Evolutionary conservation across 371 early-diverging fungal genomes (phyloP).

Genomic region (Syncephalis fuscata): DNA sequence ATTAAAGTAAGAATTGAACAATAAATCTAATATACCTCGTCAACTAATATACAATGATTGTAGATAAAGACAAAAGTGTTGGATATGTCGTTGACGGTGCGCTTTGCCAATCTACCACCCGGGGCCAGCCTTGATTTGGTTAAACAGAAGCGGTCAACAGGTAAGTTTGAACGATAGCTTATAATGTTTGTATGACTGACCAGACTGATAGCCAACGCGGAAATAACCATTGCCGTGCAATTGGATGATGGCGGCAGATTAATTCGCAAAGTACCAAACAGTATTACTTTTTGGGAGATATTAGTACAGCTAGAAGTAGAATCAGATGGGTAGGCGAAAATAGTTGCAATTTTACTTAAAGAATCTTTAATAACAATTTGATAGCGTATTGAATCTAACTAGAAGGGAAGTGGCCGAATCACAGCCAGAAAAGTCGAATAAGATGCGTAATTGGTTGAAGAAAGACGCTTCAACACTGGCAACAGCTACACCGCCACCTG

Average conservation of each 20-base stretch:
- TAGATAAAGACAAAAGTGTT: conserved; percentile 19
- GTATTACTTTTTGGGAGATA: conserved; percentile 6
- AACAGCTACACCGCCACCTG: background rate
- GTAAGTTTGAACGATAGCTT: conserved; percentile 8
- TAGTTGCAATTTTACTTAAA: background rate
- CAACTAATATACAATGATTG: too few species aligned
- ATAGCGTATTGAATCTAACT: conserved; percentile 5
- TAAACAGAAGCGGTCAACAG: conserved; percentile 10
- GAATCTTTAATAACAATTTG: too few species aligned
- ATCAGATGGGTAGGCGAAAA: background rate
- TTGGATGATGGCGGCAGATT: conserved; percentile 6
- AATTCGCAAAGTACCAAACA: background rate
- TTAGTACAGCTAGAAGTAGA: conserved; percentile 3
- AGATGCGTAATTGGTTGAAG: background rate
- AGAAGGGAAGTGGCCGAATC: conserved; percentile 1
- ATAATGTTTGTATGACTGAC: background rate
- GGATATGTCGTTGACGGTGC: conserved; percentile 35
- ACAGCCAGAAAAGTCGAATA: background rate
- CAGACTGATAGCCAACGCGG: background rate
- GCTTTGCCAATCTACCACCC: conserved; percentile 40
- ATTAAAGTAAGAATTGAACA: conserved; percentile 22
- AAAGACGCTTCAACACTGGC: background rate
- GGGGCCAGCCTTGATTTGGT: conserved; percentile 37
- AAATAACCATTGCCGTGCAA: conserved; percentile 7
- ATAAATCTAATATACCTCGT: too few species aligned